These are phyloP conservation scores for Lactarius tabidus DNA, from an alignment of 768 basidiomycete species.

Conservation along the genomic window DNA sequence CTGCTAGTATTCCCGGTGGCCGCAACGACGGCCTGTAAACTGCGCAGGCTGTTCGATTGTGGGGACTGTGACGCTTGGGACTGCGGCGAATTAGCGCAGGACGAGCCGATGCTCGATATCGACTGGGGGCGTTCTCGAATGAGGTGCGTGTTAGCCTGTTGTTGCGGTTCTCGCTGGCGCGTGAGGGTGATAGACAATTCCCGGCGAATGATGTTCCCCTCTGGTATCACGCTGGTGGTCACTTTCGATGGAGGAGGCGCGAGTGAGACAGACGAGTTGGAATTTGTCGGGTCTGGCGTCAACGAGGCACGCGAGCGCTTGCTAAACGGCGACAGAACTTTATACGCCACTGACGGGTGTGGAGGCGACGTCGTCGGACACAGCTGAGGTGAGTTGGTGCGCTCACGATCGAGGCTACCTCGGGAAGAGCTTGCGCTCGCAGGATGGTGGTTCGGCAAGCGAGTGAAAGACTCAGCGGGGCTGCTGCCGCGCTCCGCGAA, in stretches of 20 bases:
- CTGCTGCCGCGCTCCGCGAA: slow-evolving; percentile 63
- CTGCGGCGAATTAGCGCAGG: slow-evolving; percentile 35
- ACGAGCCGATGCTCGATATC: slow-evolving; percentile 48
- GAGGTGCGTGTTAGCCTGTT: slow-evolving; percentile 36
- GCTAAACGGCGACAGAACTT: slow-evolving; percentile 30
- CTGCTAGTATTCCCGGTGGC: background rate
- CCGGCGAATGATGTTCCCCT: slow-evolving; percentile 26
- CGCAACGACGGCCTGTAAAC: slow-evolving; percentile 42
- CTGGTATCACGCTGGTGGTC: background rate
- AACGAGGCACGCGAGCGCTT: slow-evolving; percentile 21
- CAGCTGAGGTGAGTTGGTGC: slow-evolving; percentile 1
- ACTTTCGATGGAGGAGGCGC: background rate
- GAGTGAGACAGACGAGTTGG: slow-evolving; percentile 24
- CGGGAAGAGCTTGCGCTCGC: slow-evolving; percentile 20
- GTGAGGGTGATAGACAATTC: slow-evolving; percentile 38
- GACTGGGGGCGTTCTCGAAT: slow-evolving; percentile 50
- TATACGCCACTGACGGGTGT: slow-evolving; percentile 29
- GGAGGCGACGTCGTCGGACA: slow-evolving; percentile 2
- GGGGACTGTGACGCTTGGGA: slow-evolving; percentile 29
- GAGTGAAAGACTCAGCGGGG: slow-evolving; percentile 52
- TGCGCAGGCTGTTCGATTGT: slow-evolving; percentile 52
- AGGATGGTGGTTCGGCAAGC: slow-evolving; percentile 38
- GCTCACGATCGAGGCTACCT: slow-evolving; percentile 21
- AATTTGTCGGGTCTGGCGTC: slow-evolving; percentile 21
- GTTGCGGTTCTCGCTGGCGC: slow-evolving; percentile 27